These are phyloP conservation scores for Xylariaceae sp. DNA, from an alignment of 2,329 filamentous ascomycete species.

Conservation along the genomic window DNA sequence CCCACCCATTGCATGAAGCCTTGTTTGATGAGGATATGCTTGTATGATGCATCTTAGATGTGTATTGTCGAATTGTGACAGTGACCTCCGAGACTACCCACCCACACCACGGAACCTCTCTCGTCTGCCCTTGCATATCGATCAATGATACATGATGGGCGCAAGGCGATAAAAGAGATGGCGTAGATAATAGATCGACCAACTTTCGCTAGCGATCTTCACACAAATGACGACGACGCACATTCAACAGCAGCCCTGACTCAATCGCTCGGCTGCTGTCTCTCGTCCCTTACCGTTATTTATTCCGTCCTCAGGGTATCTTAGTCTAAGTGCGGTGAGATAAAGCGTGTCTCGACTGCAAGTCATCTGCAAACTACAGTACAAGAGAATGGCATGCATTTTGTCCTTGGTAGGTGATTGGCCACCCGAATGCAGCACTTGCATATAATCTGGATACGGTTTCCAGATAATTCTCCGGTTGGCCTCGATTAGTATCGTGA, in stretches of 20 bases:
- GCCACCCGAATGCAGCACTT: slow-evolving; percentile 4
- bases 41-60: slow-evolving; percentile 16
- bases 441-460: slow-evolving; percentile 20
- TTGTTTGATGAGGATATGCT: slow-evolving; percentile 22
- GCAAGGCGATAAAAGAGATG: slow-evolving; percentile 19
- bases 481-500: slow-evolving; percentile 19
- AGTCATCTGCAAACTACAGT: slow-evolving; percentile 3
- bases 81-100: slow-evolving; percentile 21
- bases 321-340: background rate
- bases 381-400: background rate
- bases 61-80: slow-evolving; percentile 19
- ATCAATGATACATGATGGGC: no score
- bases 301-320: background rate
- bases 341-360: background rate
- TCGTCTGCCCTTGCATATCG: slow-evolving; percentile 24
- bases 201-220: no score
- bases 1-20: slow-evolving; percentile 15
- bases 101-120: slow-evolving; percentile 16
- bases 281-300: background rate
- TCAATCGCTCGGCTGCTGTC: background rate
- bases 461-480: slow-evolving; percentile 23
- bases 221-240: background rate
- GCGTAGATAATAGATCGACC: background rate
- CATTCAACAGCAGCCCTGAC: background rate
- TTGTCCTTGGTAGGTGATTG: slow-evolving; percentile 5